Evolutionary conservation across 148 eudicot genomes (phyloP).

Genomic region (Dysphania ambrosioides): DNA sequence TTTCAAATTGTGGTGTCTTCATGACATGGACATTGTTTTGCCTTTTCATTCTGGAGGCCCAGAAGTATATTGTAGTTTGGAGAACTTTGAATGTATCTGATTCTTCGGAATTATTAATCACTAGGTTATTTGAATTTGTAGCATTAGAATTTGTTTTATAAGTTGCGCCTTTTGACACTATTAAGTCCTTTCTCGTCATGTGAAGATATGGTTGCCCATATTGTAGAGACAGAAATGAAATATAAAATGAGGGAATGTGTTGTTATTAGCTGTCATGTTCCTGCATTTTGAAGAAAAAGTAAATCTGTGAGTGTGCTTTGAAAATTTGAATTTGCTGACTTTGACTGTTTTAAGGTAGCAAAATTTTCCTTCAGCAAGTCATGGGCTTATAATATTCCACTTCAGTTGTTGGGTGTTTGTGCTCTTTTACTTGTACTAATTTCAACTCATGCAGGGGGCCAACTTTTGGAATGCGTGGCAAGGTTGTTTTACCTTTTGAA

Average conservation of each 20-base stretch:
- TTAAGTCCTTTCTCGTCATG: neutral
- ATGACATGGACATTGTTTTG: no score
- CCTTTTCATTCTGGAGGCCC: neutral
- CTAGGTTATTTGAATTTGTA: neutral
- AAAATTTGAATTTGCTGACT: neutral
- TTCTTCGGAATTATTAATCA: neutral
- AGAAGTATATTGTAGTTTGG: neutral
- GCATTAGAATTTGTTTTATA: neutral
- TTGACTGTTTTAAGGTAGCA: neutral
- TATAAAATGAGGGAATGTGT: neutral
- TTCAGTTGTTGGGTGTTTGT: no score
- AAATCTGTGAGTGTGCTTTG: neutral
- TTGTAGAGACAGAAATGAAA: slow-evolving; percentile 10
- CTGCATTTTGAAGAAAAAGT: neutral
- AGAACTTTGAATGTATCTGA: neutral
- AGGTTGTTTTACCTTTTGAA: slow-evolving; percentile 77
- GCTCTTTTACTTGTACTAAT: no score
- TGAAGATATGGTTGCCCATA: neutral
- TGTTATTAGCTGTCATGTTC: neutral
- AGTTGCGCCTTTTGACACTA: no score
- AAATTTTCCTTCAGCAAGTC: neutral
- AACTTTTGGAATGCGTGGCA: slow-evolving; percentile 69
- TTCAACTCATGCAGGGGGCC: slow-evolving; percentile 59
- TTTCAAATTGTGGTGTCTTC: neutral
- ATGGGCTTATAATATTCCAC: no score